These are phyloP conservation scores for Aspergillus fischeri DNA, from an alignment of 2,329 filamentous ascomycete species.

Conservation along the genomic window DNA sequence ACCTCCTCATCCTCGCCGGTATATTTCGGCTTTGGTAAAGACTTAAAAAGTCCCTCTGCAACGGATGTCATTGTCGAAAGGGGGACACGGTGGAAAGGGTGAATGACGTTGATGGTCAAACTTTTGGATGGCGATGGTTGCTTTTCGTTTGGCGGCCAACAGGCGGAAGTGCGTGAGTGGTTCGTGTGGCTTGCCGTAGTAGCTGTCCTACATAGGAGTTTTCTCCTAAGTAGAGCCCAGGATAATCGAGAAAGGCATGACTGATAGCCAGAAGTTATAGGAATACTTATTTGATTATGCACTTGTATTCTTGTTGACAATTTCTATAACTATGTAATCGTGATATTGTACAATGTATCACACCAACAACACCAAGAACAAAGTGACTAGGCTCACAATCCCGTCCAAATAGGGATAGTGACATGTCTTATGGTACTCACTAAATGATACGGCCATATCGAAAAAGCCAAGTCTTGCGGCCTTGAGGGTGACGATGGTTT, in stretches of 20 bases:
- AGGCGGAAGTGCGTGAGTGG: conserved; percentile 7
- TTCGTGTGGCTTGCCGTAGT: conserved; percentile 1
- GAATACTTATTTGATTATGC: too few relatives aligned
- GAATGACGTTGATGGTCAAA: conserved; percentile 14
- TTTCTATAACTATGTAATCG: not conserved
- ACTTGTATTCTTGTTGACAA: not conserved
- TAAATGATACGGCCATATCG: too few relatives aligned
- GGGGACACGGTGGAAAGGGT: conserved; percentile 4
- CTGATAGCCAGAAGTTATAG: too few relatives aligned
- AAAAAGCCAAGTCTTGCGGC: too few relatives aligned
- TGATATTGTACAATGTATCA: not conserved
- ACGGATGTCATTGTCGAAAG: conserved; percentile 58
- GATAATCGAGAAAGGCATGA: too few relatives aligned
- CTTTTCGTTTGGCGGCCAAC: conserved; percentile 13
- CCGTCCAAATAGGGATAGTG: not conserved
- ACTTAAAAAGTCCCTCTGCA: conserved; percentile 68
- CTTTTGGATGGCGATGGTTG: conserved; percentile 6
- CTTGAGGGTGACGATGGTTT: not conserved
- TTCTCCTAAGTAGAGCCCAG: too few relatives aligned
- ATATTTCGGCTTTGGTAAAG: conserved; percentile 86
- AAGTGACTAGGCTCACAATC: not conserved
- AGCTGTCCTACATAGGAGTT: not conserved
- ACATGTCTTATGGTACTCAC: too few relatives aligned
- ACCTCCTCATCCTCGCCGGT: conserved; percentile 83
- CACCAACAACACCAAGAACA: not conserved